phyloP scores from a whole-genome alignment of 225 moss, liverwort and hornwort species.

The Pseudoscleropodium purum region DNA sequence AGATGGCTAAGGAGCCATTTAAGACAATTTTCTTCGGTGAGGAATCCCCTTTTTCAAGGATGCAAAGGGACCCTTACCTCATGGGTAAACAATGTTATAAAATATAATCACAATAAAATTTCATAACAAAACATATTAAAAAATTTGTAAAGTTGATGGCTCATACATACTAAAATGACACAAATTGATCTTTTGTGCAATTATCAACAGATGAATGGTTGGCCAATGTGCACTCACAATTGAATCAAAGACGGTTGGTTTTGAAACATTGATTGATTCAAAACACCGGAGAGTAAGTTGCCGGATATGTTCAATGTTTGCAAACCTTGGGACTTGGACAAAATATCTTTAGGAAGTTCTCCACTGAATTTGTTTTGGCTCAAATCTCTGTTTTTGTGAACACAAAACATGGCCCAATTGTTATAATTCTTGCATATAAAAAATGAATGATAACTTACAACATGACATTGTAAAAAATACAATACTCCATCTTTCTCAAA shows the following conservation, averaged over 20 bases:
- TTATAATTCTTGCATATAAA: background rate
- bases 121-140: background rate
- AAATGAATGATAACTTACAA: background rate
- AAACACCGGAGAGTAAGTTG: background rate
- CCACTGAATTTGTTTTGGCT: background rate
- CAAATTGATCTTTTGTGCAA: background rate
- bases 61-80: background rate
- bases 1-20: background rate
- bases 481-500: background rate
- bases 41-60: background rate
- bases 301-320: background rate
- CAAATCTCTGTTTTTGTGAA: background rate
- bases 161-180: background rate
- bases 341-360: background rate
- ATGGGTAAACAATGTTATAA: background rate
- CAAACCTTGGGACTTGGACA: background rate
- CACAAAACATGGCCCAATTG: too few relatives aligned
- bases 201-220: background rate
- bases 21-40: background rate
- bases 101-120: background rate
- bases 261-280: background rate
- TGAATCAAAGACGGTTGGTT: background rate
- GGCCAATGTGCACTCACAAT: background rate
- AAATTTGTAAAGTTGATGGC: background rate
- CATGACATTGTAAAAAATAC: background rate